Percentiles rank a stretch among this genome's conserved stretches.
These are phyloP conservation scores for Sugiyamaella neomexicana DNA, from an alignment of 1,139 yeast species.

Conservation along the genomic window DNA sequence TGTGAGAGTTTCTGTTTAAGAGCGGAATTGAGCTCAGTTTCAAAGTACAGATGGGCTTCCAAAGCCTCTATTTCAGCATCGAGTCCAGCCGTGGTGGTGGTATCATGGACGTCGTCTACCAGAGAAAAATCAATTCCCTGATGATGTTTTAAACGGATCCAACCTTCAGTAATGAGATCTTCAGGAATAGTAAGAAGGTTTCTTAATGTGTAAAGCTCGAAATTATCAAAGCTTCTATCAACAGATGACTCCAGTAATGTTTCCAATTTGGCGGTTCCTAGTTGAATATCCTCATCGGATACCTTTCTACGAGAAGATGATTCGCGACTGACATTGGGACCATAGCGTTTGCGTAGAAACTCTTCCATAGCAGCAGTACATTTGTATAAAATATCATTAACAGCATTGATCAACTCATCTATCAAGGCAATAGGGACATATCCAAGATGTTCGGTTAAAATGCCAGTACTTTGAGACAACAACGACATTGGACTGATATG, in stretches of 20 bases:
- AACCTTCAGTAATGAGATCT: slow-evolving; percentile 66
- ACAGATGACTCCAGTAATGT: slow-evolving; percentile 72
- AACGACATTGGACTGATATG: slow-evolving; percentile 17
- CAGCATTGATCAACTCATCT: slow-evolving; percentile 88
- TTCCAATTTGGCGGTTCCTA: slow-evolving; percentile 81
- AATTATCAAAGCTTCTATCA: slow-evolving; percentile 83
- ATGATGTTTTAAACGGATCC: slow-evolving; percentile 69
- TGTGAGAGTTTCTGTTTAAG: slow-evolving; percentile 47
- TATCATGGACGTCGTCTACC: slow-evolving; percentile 2
- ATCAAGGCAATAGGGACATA: slow-evolving; percentile 83
- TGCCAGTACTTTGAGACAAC: slow-evolving; percentile 44
- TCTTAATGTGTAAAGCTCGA: slow-evolving; percentile 77
- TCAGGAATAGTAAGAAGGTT: slow-evolving; percentile 73
- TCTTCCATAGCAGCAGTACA: slow-evolving; percentile 80
- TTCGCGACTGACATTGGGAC: slow-evolving; percentile 30
- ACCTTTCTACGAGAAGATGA: slow-evolving; percentile 22
- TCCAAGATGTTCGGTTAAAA: slow-evolving; percentile 83
- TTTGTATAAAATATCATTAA: slow-evolving; percentile 78
- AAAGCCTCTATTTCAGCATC: slow-evolving; percentile 43
- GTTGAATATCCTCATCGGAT: slow-evolving; percentile 52
- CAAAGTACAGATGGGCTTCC: slow-evolving; percentile 47
- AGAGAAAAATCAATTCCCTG: slow-evolving; percentile 48
- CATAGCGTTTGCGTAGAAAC: slow-evolving; percentile 45
- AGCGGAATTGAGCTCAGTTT: slow-evolving; percentile 48
- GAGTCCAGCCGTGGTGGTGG: background rate